Conservation (phyloP, 371 early-diverging fungal genomes). For the Mucor irregularis region DNA sequence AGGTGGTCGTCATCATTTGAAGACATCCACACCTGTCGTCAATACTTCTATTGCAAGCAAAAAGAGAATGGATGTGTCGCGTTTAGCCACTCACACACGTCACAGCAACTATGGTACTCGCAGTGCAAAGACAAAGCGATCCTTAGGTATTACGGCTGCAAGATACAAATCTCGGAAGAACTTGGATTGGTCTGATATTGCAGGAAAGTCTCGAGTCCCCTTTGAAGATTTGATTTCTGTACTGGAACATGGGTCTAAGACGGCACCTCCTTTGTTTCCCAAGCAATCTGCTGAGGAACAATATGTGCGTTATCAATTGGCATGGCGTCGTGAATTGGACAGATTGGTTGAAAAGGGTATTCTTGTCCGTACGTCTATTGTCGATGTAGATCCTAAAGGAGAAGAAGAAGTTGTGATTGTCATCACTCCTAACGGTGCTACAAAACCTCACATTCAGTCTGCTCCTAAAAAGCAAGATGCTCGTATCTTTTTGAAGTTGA, state of each 20-base stretch:
- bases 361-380: constrained; percentile 60
- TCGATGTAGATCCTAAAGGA: constrained; percentile 74
- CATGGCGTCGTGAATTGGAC: constrained; percentile 76
- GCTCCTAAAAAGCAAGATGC: constrained; percentile 84
- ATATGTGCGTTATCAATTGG: constrained; percentile 78
- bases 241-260: constrained; percentile 66
- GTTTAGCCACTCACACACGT: constrained; percentile 2
- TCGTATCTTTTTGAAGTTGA: constrained; percentile 71
- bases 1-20: neutral
- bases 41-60: neutral
- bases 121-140: constrained; percentile 30
- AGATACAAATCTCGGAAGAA: constrained; percentile 44
- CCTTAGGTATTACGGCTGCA: constrained; percentile 49
- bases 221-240: constrained; percentile 65
- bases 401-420: constrained; percentile 78
- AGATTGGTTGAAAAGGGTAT: constrained; percentile 69
- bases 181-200: constrained; percentile 44
- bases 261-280: constrained; percentile 70
- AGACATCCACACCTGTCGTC: neutral
- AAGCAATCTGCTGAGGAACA: constrained; percentile 79
- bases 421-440: constrained; percentile 65
- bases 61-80: neutral
- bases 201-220: constrained; percentile 52
- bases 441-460: constrained; percentile 63
- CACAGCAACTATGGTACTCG: constrained; percentile 17